These are phyloP conservation scores for Populus nigra DNA, from an alignment of 345 rosid species.

Conservation along the genomic window DNA sequence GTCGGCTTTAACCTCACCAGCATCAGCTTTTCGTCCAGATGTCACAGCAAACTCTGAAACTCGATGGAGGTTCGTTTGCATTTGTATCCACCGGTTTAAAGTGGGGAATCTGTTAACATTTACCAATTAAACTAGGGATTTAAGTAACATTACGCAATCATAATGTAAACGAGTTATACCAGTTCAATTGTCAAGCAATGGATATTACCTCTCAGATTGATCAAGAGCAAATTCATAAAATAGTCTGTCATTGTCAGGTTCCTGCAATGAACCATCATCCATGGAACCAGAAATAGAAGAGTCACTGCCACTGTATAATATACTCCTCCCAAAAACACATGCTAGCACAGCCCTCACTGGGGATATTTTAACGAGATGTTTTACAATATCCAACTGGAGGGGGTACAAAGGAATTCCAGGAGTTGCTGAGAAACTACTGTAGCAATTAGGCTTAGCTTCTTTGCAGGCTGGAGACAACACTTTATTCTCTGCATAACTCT, in stretches of 20 bases:
- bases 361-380: slow-evolving; percentile 87
- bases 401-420: slow-evolving; percentile 84
- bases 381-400: slow-evolving; percentile 84
- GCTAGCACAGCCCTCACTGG: slow-evolving; percentile 94
- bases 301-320: slow-evolving; percentile 67
- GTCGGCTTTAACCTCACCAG: slow-evolving; percentile 49
- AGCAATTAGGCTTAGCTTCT: slow-evolving; percentile 75
- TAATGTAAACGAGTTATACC: slow-evolving; percentile 12
- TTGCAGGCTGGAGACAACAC: slow-evolving; percentile 59
- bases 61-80: slow-evolving; percentile 93
- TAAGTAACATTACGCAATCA: slow-evolving; percentile 17
- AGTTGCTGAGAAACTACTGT: slow-evolving; percentile 61
- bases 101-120: slow-evolving; percentile 69
- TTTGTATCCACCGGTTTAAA: slow-evolving; percentile 95
- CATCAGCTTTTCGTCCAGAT: slow-evolving; percentile 51
- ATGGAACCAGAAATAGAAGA: slow-evolving; percentile 67
- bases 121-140: slow-evolving; percentile 11
- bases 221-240: slow-evolving; percentile 97
- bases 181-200: slow-evolving; percentile 1
- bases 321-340: slow-evolving; percentile 93
- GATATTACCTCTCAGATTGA: slow-evolving; percentile 86
- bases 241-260: slow-evolving; percentile 69
- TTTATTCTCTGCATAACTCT: slow-evolving; percentile 58
- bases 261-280: slow-evolving; percentile 52
- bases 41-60: slow-evolving; percentile 88